These are phyloP conservation scores for Phytophthora cajani DNA, from an alignment of 352 stramenopile genomes.

Conservation along the genomic window DNA sequence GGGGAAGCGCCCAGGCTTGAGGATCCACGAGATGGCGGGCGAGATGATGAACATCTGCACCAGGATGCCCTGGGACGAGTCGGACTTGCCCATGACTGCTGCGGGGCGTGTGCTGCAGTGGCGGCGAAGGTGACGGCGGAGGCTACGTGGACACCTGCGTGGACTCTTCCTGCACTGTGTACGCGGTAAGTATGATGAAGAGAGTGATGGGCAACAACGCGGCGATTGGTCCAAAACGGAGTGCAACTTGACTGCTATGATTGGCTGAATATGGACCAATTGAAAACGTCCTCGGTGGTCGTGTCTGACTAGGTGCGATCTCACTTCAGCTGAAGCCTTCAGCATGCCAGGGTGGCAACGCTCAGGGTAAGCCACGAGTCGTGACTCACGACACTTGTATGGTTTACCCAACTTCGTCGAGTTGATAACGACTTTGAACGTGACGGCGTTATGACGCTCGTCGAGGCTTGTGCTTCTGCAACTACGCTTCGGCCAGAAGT, in stretches of 20 bases:
- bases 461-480: no score
- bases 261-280: slow-evolving; percentile 13
- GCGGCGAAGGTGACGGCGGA: not conserved
- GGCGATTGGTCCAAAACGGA: slow-evolving; percentile 15
- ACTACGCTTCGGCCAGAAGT: no score
- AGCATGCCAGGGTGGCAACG: no score
- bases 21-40: slow-evolving; percentile 95
- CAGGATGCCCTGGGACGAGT: slow-evolving; percentile 72
- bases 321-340: no score
- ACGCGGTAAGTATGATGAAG: slow-evolving; percentile 15
- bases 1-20: slow-evolving; percentile 94
- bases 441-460: no score
- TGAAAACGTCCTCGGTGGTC: not conserved
- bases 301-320: not conserved
- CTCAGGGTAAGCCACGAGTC: no score
- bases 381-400: no score
- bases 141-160: slow-evolving; percentile 5
- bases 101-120: not conserved
- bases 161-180: slow-evolving; percentile 5
- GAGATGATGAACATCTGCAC: slow-evolving; percentile 83
- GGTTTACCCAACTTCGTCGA: no score
- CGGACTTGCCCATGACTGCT: slow-evolving; percentile 47
- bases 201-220: slow-evolving; percentile 13
- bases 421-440: no score
- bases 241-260: not conserved